Evolutionary conservation across 768 basidiomycete genomes (phyloP).

Genomic region (Piloderma croceum): DNA sequence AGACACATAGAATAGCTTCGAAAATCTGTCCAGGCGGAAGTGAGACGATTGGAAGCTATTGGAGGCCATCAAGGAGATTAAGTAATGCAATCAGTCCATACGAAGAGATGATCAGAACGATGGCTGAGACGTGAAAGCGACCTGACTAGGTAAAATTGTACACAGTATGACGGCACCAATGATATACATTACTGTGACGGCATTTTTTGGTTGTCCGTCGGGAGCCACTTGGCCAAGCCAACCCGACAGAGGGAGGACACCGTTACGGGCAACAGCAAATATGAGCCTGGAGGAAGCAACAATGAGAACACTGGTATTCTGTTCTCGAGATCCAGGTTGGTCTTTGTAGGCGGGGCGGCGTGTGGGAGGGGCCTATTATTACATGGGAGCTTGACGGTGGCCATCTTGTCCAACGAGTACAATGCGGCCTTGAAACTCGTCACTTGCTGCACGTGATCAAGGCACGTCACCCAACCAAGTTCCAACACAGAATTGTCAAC

Average conservation of each 20-base stretch:
- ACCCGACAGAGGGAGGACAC: constrained; percentile 73
- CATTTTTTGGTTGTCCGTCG: too few relatives aligned
- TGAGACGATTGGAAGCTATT: constrained; percentile 65
- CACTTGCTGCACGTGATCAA: too few relatives aligned
- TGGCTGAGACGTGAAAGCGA: constrained; percentile 87
- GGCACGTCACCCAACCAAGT: too few relatives aligned
- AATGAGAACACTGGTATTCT: constrained; percentile 85
- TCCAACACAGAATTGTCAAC: too few relatives aligned
- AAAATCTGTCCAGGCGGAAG: constrained; percentile 64
- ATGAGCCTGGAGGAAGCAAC: constrained; percentile 86
- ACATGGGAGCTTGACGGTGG: too few relatives aligned
- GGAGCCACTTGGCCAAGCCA: constrained; percentile 80
- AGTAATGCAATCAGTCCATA: constrained; percentile 79
- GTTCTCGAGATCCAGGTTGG: too few relatives aligned
- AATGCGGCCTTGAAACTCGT: too few relatives aligned
- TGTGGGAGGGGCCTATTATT: too few relatives aligned
- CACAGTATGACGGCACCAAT: too few relatives aligned
- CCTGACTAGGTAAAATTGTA: constrained; percentile 82
- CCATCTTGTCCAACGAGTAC: too few relatives aligned
- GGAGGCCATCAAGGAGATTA: constrained; percentile 68
- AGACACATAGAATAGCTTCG: constrained; percentile 62
- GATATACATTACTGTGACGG: constrained; percentile 80
- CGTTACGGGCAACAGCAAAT: constrained; percentile 92
- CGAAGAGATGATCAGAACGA: constrained; percentile 80
- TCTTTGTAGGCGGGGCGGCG: too few relatives aligned